Evolutionary conservation across 2,329 filamentous ascomycete genomes (phyloP).

Genomic region (Fusarium domesticum): DNA sequence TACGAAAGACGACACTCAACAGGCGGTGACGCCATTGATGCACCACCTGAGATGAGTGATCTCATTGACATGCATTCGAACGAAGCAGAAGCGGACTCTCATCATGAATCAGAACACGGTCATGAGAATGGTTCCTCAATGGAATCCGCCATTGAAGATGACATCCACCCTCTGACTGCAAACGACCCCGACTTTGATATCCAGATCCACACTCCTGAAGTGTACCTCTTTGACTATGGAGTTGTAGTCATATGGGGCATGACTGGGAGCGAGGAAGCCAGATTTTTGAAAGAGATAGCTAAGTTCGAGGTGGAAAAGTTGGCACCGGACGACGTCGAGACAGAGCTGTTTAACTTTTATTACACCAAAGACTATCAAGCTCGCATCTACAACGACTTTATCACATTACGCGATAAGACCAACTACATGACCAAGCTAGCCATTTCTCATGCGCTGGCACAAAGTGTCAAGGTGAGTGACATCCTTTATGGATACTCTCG

Average conservation of each 20-base stretch:
- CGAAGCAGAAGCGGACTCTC: slow-evolving; percentile 30
- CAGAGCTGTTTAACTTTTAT: slow-evolving; percentile 99
- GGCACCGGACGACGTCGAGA: slow-evolving; percentile 82
- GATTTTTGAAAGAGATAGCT: slow-evolving; percentile 88
- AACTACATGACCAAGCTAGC: slow-evolving; percentile 98
- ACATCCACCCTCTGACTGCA: slow-evolving; percentile 41
- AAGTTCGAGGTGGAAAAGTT: slow-evolving; percentile 94
- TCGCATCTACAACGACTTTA: slow-evolving; percentile 99
- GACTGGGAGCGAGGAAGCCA: slow-evolving; percentile 82
- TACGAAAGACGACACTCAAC: slow-evolving; percentile 73
- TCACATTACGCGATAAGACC: slow-evolving; percentile 85
- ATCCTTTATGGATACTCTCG: neutral
- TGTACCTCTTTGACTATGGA: slow-evolving; percentile 96
- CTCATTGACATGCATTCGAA: slow-evolving; percentile 59
- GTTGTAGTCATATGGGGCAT: slow-evolving; percentile 99
- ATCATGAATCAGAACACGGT: slow-evolving; percentile 27
- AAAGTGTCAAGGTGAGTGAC: slow-evolving; percentile 77
- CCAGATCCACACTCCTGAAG: slow-evolving; percentile 84
- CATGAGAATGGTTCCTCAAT: slow-evolving; percentile 28
- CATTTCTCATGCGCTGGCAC: slow-evolving; percentile 91
- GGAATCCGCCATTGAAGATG: slow-evolving; percentile 32
- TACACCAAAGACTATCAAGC: slow-evolving; percentile 98
- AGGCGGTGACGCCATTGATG: slow-evolving; percentile 56
- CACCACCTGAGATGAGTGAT: slow-evolving; percentile 50
- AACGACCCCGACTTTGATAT: slow-evolving; percentile 74